Conservation (phyloP, 208 protist species). For the Acanthamoeba divionensis region DNA sequence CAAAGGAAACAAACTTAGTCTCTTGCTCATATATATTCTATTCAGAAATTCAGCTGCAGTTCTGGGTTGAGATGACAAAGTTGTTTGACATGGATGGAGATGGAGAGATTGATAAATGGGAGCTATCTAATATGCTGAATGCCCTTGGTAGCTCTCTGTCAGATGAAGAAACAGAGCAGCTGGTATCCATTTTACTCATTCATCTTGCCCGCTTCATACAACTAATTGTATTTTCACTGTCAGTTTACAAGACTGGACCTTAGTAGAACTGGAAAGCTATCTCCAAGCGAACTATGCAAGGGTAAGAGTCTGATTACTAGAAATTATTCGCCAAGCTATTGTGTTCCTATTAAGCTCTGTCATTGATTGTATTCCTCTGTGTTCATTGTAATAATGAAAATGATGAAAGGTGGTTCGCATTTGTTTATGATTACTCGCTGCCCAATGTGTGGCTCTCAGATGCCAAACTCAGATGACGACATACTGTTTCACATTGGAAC, state of each 20-base stretch:
- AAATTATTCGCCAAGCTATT: neutral
- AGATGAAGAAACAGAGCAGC: neutral
- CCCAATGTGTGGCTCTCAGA: neutral
- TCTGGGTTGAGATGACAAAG: neutral
- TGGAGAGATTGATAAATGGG: neutral
- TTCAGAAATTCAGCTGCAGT: conserved; percentile 4
- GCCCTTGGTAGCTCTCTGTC: neutral
- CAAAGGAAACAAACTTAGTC: neutral
- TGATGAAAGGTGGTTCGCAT: neutral
- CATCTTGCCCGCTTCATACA: neutral
- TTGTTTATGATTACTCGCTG: conserved; percentile 2
- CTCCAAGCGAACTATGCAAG: neutral
- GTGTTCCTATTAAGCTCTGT: neutral
- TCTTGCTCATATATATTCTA: neutral
- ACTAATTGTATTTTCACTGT: neutral
- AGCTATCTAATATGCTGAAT: neutral
- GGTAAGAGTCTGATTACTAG: too few species aligned
- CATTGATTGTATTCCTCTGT: neutral
- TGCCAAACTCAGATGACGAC: neutral
- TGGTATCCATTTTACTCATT: neutral
- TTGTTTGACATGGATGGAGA: neutral
- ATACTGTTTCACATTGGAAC: neutral
- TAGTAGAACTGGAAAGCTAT: neutral
- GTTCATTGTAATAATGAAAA: neutral
- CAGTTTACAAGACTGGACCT: neutral